Base-by-base conservation (phyloP, 768 basidiomycete species). In the Lactifluus rugatus region DNA sequence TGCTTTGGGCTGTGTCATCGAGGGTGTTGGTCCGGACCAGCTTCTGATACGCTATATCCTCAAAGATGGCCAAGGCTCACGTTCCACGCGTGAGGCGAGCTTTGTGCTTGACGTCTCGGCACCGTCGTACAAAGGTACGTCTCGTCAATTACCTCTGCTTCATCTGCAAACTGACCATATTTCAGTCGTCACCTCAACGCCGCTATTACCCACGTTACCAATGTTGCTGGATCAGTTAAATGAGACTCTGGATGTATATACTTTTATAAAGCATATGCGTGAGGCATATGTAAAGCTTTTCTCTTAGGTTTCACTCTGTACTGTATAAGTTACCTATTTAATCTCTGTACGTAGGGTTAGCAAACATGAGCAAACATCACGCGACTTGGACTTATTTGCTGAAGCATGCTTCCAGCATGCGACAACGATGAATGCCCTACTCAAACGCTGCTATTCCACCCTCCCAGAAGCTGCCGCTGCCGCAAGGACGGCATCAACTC, bases 121-220 rank as follows among this genome's bases (percentile, higher is more conserved):
- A 8, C 16, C 19, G 11, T 41, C 54, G 8, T 64, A 62, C 36
- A 62, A 52, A 53, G 63, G 63, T 64, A 25, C 19, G 61, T 16
- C 7, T 6, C 34, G 3, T 17, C 11, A 28, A 6, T n/a, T 34
- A 26, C 10, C 31, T 37, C 34, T 21, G 16, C 34, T 45, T 19
- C 8, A n/a, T 36, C n/a, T 28, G 26, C 39, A 3, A 39, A 9
- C 48, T 36, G 25, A 58, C 28, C 14, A 31, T 16, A 9, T n/a
- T 34, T 36, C 31, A 94, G 93, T 93, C 1, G 78, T 89, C n/a
- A 89, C 87, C 23, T 83, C 83, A 6, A 85, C 83, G 8, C 92
- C 91, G 0, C 75, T 78, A 9, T 73, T 93, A 5, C 80, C 86
- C 0, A 73, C 77, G 0, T 73, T 94, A 46, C 79, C 84, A 0